Conservation (phyloP, 164 flowering plant species). For the Umbellularia californica region DNA sequence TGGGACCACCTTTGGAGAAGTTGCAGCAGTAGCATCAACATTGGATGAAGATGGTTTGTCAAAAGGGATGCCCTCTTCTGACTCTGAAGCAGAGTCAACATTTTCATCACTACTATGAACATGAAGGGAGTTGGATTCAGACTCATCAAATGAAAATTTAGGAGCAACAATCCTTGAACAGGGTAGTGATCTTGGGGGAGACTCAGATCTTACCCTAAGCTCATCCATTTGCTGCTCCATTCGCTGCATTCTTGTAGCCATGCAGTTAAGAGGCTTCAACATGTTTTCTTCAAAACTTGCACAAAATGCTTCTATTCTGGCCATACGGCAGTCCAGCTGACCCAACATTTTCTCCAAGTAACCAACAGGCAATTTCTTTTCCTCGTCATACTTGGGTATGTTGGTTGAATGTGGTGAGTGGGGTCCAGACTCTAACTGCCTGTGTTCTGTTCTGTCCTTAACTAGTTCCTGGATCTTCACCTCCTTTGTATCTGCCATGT, state of each 20-base stretch:
- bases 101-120: slow-evolving; percentile 21
- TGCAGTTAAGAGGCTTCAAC: slow-evolving; percentile 60
- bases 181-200: slow-evolving; percentile 19
- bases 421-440: slow-evolving; percentile 9
- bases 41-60: slow-evolving; percentile 10
- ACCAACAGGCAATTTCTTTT: slow-evolving; percentile 10
- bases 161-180: slow-evolving; percentile 39
- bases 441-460: slow-evolving; percentile 5
- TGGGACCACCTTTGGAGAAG: slow-evolving; percentile 28
- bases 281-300: slow-evolving; percentile 73
- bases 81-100: slow-evolving; percentile 16
- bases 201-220: slow-evolving; percentile 30
- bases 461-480: not conserved
- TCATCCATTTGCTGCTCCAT: slow-evolving; percentile 63
- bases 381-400: slow-evolving; percentile 15
- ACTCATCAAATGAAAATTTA: slow-evolving; percentile 37
- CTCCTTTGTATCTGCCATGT: slow-evolving; percentile 5
- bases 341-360: slow-evolving; percentile 48
- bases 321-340: slow-evolving; percentile 62
- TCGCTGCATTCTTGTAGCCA: slow-evolving; percentile 65
- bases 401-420: slow-evolving; percentile 18
- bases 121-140: slow-evolving; percentile 36
- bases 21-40: slow-evolving; percentile 20
- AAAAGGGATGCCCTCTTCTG: slow-evolving; percentile 20
- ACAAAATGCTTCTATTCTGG: slow-evolving; percentile 57